Conservation (phyloP, 352 stramenopile genomes). For the Phytophthora fragariaefolia region DNA sequence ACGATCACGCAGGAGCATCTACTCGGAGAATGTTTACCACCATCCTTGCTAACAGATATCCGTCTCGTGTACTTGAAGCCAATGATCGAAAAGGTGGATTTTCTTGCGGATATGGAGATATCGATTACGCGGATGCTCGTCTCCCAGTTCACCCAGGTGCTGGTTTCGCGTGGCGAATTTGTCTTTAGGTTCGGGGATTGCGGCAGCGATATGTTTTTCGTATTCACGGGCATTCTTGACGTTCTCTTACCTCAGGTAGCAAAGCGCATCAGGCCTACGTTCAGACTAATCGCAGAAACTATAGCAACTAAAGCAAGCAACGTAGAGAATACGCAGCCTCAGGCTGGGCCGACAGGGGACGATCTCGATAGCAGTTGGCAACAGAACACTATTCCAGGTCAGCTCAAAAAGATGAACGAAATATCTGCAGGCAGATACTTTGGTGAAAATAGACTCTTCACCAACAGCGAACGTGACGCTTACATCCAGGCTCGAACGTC, state of each 20-base stretch:
- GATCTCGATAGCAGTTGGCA: background rate
- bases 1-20: slow-evolving; percentile 59
- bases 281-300: background rate
- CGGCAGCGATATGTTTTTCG: slow-evolving; percentile 58
- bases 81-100: slow-evolving; percentile 58
- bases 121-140: slow-evolving; percentile 55
- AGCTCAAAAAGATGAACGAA: slow-evolving; percentile 4
- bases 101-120: slow-evolving; percentile 46
- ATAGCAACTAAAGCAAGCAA: background rate
- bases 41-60: slow-evolving; percentile 54
- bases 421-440: background rate
- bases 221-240: slow-evolving; percentile 53
- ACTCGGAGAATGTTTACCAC: slow-evolving; percentile 47
- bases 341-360: background rate
- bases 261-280: background rate
- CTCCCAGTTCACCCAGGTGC: slow-evolving; percentile 47
- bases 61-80: slow-evolving; percentile 48
- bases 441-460: background rate
- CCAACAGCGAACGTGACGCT: background rate
- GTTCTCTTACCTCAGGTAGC: slow-evolving; percentile 38
- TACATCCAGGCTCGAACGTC: slow-evolving; percentile 1
- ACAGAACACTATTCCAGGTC: background rate
- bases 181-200: slow-evolving; percentile 46
- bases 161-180: slow-evolving; percentile 47
- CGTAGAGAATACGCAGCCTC: background rate